These are phyloP conservation scores for Albifimbria verrucaria DNA, from an alignment of 2,329 filamentous ascomycete species.

Conservation along the genomic window DNA sequence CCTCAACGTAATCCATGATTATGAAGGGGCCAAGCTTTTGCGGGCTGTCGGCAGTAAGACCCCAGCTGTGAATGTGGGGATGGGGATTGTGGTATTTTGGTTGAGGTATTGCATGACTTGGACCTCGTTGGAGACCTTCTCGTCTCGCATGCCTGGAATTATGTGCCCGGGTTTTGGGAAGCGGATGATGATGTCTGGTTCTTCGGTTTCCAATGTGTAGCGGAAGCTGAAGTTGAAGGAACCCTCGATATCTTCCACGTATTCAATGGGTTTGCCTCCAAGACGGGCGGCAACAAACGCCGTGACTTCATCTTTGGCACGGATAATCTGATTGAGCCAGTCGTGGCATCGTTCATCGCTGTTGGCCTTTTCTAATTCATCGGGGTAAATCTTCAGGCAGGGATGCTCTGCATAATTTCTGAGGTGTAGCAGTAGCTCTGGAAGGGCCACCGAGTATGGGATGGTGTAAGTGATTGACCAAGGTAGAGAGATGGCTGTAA, in stretches of 20 bases:
- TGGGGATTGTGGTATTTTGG: slow-evolving; percentile 25
- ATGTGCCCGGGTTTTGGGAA: slow-evolving; percentile 22
- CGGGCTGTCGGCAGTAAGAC: slow-evolving; percentile 24
- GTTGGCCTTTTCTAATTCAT: background rate
- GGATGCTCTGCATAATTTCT: no score
- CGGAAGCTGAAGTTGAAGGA: slow-evolving; percentile 25
- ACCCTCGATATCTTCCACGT: slow-evolving; percentile 19
- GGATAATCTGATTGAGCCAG: background rate
- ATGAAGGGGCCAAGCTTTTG: slow-evolving; percentile 28
- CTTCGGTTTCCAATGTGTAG: slow-evolving; percentile 15
- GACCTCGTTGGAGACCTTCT: slow-evolving; percentile 29
- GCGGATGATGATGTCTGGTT: slow-evolving; percentile 19
- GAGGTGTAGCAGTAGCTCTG: no score
- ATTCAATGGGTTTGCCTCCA: background rate
- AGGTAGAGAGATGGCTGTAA: no score
- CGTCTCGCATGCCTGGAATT: slow-evolving; percentile 15
- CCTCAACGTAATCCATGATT: slow-evolving; percentile 28
- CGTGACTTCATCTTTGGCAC: background rate
- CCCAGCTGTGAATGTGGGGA: slow-evolving; percentile 24
- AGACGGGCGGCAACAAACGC: background rate
- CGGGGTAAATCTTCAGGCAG: background rate
- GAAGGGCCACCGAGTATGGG: no score
- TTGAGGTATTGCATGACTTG: slow-evolving; percentile 21
- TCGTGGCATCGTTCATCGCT: background rate
- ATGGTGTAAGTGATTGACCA: no score